A percentile compares a stretch with the other conserved stretches of the same genome.
phyloP scores from a whole-genome alignment of 768 basidiomycete species.

The Mycena floridula region DNA sequence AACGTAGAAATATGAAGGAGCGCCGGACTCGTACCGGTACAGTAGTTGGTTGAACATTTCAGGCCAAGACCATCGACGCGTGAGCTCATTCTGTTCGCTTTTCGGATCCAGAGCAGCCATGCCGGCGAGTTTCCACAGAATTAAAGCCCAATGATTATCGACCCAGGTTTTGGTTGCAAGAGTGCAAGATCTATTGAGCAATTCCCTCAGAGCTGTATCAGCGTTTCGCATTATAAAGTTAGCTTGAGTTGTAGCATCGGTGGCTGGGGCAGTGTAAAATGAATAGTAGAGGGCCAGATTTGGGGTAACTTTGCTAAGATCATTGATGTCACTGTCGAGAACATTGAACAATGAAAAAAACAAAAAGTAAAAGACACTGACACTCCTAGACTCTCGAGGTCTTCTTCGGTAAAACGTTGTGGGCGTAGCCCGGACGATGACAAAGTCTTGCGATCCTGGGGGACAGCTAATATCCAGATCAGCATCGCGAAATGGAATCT shows the following conservation, averaged over 20 bases:
- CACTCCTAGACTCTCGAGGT: slow-evolving; percentile 49
- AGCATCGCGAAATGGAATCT: not conserved
- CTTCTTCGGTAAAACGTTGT: slow-evolving; percentile 33
- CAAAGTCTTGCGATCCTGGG: slow-evolving; percentile 36
- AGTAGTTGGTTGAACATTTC: slow-evolving; percentile 79
- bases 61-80: slow-evolving; percentile 73
- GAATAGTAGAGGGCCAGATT: slow-evolving; percentile 51
- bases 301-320: slow-evolving; percentile 51
- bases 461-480: slow-evolving; percentile 1
- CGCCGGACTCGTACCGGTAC: slow-evolving; percentile 56
- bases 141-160: slow-evolving; percentile 83
- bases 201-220: slow-evolving; percentile 46
- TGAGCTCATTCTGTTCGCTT: slow-evolving; percentile 36
- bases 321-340: slow-evolving; percentile 37
- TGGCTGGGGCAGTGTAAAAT: slow-evolving; percentile 33
- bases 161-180: slow-evolving; percentile 80
- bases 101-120: slow-evolving; percentile 72
- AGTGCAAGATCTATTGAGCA: slow-evolving; percentile 52
- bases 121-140: slow-evolving; percentile 94
- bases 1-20: not conserved
- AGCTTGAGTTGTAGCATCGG: slow-evolving; percentile 1
- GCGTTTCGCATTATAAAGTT: slow-evolving; percentile 33
- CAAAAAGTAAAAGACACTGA: slow-evolving; percentile 21
- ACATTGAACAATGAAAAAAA: not conserved
- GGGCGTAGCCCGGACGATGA: slow-evolving; percentile 45